phyloP scores from a whole-genome alignment of 2,329 filamentous ascomycete species.

The Arthrobotrys entomopaga region DNA sequence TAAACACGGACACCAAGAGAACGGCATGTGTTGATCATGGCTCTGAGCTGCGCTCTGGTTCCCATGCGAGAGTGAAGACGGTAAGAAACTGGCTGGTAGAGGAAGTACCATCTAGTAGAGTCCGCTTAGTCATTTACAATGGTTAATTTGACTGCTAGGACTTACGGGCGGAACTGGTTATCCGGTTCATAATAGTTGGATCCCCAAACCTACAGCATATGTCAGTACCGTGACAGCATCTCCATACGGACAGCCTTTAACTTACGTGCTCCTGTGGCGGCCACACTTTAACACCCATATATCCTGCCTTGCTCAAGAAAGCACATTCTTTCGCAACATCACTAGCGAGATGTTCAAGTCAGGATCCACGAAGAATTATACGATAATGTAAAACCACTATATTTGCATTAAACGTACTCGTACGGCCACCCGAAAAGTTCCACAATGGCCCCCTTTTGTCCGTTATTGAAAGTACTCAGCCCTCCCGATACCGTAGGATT shows the following conservation, averaged over 20 bases:
- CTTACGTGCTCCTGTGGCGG: slow-evolving; percentile 58
- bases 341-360: slow-evolving; percentile 25
- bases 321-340: slow-evolving; percentile 60
- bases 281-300: slow-evolving; percentile 61
- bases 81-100: slow-evolving; percentile 60
- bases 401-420: slow-evolving; percentile 16
- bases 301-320: slow-evolving; percentile 59
- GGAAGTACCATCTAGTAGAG: slow-evolving; percentile 33
- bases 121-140: not conserved
- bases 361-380: not conserved
- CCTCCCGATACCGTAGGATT: slow-evolving; percentile 57
- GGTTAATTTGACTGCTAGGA: not conserved
- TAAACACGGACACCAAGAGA: slow-evolving; percentile 60
- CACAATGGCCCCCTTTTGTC: slow-evolving; percentile 60
- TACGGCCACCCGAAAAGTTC: slow-evolving; percentile 61
- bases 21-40: slow-evolving; percentile 59
- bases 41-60: slow-evolving; percentile 58
- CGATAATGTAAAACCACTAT: not conserved
- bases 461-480: slow-evolving; percentile 58
- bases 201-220: slow-evolving; percentile 57
- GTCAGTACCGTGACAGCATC: not conserved
- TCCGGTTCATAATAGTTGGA: slow-evolving; percentile 59
- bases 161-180: slow-evolving; percentile 60
- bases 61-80: slow-evolving; percentile 59
- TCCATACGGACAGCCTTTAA: not conserved